These are phyloP conservation scores for Globisporangium lucens DNA, from an alignment of 352 stramenopile species.

Conservation along the genomic window DNA sequence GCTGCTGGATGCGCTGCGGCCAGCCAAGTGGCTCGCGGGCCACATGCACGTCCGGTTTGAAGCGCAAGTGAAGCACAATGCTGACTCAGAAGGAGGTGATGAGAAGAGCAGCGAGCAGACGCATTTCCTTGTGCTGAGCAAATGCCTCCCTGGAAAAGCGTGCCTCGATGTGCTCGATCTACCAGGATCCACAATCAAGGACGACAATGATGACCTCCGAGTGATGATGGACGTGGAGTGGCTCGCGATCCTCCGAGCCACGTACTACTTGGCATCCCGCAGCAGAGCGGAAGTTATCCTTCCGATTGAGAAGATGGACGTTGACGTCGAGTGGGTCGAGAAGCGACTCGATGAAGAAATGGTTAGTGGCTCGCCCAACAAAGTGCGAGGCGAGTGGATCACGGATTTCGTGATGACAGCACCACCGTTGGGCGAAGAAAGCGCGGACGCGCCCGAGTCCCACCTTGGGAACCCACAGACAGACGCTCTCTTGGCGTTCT, in stretches of 20 bases:
- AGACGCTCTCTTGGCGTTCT: conserved; percentile 64
- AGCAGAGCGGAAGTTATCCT: conserved; percentile 23
- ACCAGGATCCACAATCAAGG: not conserved
- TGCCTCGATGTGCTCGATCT: conserved; percentile 86
- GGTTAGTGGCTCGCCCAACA: conserved; percentile 1
- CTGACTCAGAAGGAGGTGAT: not conserved
- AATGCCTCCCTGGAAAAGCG: conserved; percentile 83
- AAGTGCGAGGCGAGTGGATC: conserved; percentile 17
- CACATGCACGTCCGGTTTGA: conserved; percentile 95
- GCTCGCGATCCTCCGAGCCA: conserved; percentile 79
- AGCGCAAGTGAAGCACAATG: conserved; percentile 67
- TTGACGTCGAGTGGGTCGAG: conserved; percentile 52
- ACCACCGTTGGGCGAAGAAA: conserved; percentile 15
- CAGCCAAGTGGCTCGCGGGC: conserved; percentile 91
- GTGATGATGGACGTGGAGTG: conserved; percentile 86
- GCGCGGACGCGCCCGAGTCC: not conserved
- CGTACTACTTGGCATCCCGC: conserved; percentile 49
- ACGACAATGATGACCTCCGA: conserved; percentile 11
- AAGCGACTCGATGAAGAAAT: conserved; percentile 10
- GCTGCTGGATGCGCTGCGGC: conserved; percentile 78
- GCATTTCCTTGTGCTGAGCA: conserved; percentile 92
- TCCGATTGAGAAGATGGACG: conserved; percentile 17
- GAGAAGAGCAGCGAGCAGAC: conserved; percentile 34
- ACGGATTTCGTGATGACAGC: conserved; percentile 30
- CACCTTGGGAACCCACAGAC: conserved; percentile 84